Percentiles rank a stretch among this genome's conserved stretches.
Conservation (phyloP, 768 basidiomycete genomes). For the Dioszegia crocea region DNA sequence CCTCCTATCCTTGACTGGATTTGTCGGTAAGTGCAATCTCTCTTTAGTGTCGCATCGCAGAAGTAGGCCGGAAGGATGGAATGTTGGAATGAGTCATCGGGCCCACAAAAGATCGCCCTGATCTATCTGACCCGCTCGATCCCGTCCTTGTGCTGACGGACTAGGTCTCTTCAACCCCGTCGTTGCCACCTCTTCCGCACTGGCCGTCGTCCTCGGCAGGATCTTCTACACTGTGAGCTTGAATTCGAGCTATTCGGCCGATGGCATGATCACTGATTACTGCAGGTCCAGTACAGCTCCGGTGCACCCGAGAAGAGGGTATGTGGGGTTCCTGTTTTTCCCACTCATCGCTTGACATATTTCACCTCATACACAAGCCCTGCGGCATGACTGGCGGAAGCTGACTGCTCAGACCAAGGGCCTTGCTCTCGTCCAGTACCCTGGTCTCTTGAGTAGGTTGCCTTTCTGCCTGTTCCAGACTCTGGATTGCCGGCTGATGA, state of each 20-base stretch:
- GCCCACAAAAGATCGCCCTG: no score
- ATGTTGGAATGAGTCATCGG: background rate
- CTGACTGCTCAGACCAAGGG: background rate
- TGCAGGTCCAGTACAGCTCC: background rate
- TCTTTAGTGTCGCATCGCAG: background rate
- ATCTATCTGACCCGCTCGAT: no score
- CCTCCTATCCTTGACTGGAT: slow-evolving; percentile 21
- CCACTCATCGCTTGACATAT: no score
- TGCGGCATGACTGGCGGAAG: background rate
- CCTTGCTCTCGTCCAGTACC: slow-evolving; percentile 6
- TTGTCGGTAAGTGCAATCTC: slow-evolving; percentile 25
- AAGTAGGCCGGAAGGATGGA: background rate
- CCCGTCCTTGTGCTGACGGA: no score
- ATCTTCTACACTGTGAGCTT: slow-evolving; percentile 7
- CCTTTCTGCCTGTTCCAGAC: background rate
- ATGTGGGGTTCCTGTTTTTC: background rate
- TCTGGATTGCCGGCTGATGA: background rate
- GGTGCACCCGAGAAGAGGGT: background rate
- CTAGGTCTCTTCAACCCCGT: slow-evolving; percentile 7
- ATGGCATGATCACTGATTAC: background rate
- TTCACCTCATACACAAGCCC: background rate
- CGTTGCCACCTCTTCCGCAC: background rate
- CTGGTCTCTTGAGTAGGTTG: slow-evolving; percentile 1
- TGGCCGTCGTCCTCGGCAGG: background rate
- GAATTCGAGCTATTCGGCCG: background rate